Percentiles rank a stretch among this genome's conserved stretches.
phyloP scores from a whole-genome alignment of 305 asterid species.

The Solanum hybrid region DNA sequence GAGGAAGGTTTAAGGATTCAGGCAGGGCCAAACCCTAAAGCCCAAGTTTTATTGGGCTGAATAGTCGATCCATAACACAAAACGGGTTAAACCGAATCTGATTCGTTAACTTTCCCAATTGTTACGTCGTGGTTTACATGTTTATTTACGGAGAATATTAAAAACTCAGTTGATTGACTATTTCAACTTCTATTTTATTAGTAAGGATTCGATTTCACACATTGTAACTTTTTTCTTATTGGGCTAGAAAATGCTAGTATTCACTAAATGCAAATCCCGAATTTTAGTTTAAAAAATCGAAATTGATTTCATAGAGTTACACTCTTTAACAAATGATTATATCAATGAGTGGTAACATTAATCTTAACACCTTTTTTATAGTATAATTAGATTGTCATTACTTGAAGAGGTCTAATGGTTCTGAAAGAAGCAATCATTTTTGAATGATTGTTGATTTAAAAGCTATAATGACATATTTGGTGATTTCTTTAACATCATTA shows the following conservation, averaged over 20 bases:
- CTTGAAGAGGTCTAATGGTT: not conserved
- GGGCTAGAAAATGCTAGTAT: no score
- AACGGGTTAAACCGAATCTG: not conserved
- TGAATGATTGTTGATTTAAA: not conserved
- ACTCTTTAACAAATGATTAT: not conserved
- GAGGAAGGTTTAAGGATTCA: not conserved
- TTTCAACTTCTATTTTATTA: not conserved
- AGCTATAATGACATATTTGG: no score
- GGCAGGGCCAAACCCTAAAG: constrained; percentile 17
- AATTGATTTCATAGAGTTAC: not conserved
- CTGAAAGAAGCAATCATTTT: not conserved
- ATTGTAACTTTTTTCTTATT: not conserved
- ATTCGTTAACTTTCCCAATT: not conserved
- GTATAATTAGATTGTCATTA: not conserved
- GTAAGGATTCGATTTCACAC: not conserved
- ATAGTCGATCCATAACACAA: not conserved
- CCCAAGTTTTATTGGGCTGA: constrained; percentile 21
- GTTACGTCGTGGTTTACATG: not conserved
- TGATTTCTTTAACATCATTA: not conserved
- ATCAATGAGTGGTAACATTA: not conserved
- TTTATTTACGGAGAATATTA: not conserved
- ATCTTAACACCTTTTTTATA: not conserved
- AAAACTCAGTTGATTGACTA: not conserved
- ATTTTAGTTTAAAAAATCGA: no score
- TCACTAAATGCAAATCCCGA: no score